Evolutionary conservation across 169 alveolate species (phyloP).

Genomic region (Sarcocystis neurona): DNA sequence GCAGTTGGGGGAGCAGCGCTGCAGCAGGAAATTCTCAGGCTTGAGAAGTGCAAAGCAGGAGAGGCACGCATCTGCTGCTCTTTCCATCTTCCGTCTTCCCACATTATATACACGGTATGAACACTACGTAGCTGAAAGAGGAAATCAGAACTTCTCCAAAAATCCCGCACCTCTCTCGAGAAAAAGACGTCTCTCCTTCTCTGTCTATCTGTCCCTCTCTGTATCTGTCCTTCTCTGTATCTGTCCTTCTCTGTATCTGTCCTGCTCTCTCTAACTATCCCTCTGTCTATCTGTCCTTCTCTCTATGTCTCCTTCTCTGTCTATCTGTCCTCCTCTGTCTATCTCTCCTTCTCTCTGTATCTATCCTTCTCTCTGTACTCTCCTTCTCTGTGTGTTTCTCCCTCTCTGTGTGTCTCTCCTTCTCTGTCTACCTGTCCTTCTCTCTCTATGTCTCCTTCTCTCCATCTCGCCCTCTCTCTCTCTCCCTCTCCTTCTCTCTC

Average conservation of each 20-base stretch:
- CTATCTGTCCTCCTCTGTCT: too few species aligned
- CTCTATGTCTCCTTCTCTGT: too few species aligned
- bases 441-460: too few species aligned
- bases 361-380: too few species aligned
- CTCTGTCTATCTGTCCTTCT: background rate
- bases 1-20: conserved; percentile 55
- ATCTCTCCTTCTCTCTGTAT: too few species aligned
- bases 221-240: background rate
- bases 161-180: too few species aligned
- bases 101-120: conserved; percentile 39
- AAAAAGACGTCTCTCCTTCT: background rate
- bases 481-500: background rate
- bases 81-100: conserved; percentile 46
- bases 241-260: background rate
- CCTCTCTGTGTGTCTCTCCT: too few species aligned
- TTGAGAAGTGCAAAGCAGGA: conserved; percentile 42
- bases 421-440: too few species aligned
- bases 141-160: background rate
- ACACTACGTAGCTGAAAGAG: background rate
- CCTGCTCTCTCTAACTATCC: background rate
- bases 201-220: background rate
- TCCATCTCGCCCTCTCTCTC: background rate
- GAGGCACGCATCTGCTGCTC: conserved; percentile 55
- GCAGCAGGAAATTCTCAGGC: conserved; percentile 8
- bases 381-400: too few species aligned